phyloP scores from a whole-genome alignment of 257 asterid species.

The Przewalskia tangutica region DNA sequence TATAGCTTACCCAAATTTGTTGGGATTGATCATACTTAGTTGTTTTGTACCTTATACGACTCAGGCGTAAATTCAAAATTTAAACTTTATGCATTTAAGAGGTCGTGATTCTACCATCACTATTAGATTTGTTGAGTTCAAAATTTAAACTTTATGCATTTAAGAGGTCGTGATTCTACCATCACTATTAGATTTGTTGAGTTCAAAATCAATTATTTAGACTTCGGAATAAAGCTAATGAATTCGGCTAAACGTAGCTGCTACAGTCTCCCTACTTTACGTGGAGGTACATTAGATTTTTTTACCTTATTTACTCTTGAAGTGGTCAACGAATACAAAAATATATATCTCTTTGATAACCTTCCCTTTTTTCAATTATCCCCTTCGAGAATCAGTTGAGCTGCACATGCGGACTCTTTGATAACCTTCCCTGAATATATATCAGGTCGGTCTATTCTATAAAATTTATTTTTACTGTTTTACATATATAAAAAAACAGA shows the following conservation, averaged over 20 bases:
- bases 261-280: no score
- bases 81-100: no score
- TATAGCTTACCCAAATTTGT: background rate
- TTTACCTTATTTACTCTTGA: background rate
- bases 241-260: no score
- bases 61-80: no score
- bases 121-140: background rate
- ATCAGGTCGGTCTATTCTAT: background rate
- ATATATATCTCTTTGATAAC: background rate
- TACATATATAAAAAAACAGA: background rate
- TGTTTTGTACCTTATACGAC: background rate
- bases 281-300: background rate
- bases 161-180: accelerated
- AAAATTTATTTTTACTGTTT: background rate
- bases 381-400: no score
- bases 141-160: background rate
- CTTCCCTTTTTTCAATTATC: no score
- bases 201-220: background rate
- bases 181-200: background rate
- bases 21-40: accelerated
- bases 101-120: no score
- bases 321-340: background rate
- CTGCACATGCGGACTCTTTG: no score
- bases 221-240: background rate
- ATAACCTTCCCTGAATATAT: background rate